These are phyloP conservation scores for Cyclocybe aegerita DNA, from an alignment of 768 basidiomycete genomes.

Conservation along the genomic window DNA sequence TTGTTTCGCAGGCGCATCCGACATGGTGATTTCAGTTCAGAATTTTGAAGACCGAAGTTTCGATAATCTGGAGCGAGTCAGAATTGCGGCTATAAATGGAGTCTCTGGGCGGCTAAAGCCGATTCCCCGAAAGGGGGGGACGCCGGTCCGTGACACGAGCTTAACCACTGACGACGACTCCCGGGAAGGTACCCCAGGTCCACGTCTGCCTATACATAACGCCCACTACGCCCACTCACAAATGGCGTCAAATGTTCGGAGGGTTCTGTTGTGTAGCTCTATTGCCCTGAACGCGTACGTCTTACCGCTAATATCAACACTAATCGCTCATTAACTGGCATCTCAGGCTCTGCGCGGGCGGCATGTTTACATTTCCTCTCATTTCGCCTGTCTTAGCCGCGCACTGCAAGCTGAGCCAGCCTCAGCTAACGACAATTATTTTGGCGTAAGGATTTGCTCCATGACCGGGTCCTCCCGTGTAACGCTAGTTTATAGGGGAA, in stretches of 20 bases:
- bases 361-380: slow-evolving; percentile 77
- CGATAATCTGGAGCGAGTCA: no score
- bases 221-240: neutral
- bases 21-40: slow-evolving; percentile 23
- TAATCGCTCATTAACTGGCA: neutral
- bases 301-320: slow-evolving; percentile 1
- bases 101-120: neutral
- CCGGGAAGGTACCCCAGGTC: no score
- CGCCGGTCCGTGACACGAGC: no score
- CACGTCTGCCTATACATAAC: no score
- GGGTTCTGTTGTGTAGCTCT: slow-evolving; percentile 41
- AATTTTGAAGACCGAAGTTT: neutral
- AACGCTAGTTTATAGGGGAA: slow-evolving; percentile 48
- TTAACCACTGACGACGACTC: no score
- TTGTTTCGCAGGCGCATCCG: slow-evolving; percentile 48
- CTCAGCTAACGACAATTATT: slow-evolving; percentile 76
- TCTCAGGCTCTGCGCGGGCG: slow-evolving; percentile 71
- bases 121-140: no score
- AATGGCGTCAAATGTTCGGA: slow-evolving; percentile 10
- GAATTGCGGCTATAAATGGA: neutral
- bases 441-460: slow-evolving; percentile 57
- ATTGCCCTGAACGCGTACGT: slow-evolving; percentile 67
- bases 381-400: slow-evolving; percentile 62
- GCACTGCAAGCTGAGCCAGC: slow-evolving; percentile 65
- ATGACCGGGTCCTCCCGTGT: neutral